Evolutionary conservation across 352 stramenopile species (phyloP), one percentile per base, ranked within the genome.

Genomic region (Nothophytophthora sp.): DNA sequence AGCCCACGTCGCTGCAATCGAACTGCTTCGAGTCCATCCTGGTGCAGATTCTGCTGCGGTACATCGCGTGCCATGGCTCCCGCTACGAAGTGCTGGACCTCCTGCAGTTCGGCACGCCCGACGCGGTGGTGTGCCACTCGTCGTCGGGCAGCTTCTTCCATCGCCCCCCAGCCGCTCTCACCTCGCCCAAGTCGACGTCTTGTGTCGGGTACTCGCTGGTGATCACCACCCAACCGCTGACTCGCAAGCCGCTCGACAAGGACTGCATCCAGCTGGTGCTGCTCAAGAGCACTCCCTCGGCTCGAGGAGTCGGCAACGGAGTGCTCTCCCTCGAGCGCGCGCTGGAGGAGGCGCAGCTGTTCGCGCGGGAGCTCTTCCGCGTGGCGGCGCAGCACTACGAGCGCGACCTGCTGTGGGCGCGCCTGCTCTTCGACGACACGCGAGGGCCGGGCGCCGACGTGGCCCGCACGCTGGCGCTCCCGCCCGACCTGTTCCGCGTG

Each of bases 11-110:
- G 33, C 40, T 88, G 43, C 77, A 90, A 46, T 88, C 82, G 15
- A 86, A 88, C 45, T 88, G 70, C 44, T 73, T 69, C 24, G 73
- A 88, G 50, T 75, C 76, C 7, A 90, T 90, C 44, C 64, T 88
- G 7, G 67, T 87, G 44, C 84, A 89, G 45, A 88, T 91, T 53
- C 49, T 96, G 38, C 50, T 96, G 23, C 77, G 86, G 1, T 96
- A 93, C 46, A 88, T 96, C 50, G 86, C 77, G n/a, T 92, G 80
- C 29, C 86, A 96, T 28, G 72, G 72, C 2, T 76, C 73, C 20
- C 79, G 86, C 7, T 96, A 96, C 46, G 81, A 92, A 20, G 76
- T 96, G 25, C 61, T 86, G 4, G 86, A 96, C 34, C 40, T 96
- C 27, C 78, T 90, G 66, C 81, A 93, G 46, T 94, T 90, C 55